phyloP scores from a whole-genome alignment of 1,284 basidiomycete species.

The Pseudozyma tsukubaensis region DNA sequence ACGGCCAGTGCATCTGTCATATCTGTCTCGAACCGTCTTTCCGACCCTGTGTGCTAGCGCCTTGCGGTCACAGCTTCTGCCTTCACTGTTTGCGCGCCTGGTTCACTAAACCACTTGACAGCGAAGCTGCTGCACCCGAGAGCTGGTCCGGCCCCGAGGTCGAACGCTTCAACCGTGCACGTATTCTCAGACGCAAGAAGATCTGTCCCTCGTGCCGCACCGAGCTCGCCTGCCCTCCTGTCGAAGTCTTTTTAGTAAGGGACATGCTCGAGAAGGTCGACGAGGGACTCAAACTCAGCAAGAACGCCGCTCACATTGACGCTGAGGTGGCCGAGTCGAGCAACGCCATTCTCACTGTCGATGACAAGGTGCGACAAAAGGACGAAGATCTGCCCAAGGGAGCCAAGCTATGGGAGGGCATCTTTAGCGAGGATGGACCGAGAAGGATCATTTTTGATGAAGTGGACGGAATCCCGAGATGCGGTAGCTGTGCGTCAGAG shows the following conservation, averaged over 20 bases:
- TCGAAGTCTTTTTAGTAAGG: conserved; percentile 60
- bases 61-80: conserved; percentile 66
- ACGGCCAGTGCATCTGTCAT: conserved; percentile 51
- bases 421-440: conserved; percentile 44
- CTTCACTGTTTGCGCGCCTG: conserved; percentile 61
- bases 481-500: conserved; percentile 60
- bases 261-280: conserved; percentile 57
- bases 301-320: conserved; percentile 19
- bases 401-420: conserved; percentile 48
- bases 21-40: conserved; percentile 59
- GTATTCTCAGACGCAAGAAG: conserved; percentile 57
- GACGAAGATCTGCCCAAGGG: conserved; percentile 49
- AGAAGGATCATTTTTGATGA: conserved; percentile 58
- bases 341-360: conserved; percentile 24
- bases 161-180: conserved; percentile 16
- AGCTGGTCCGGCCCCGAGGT: conserved; percentile 17
- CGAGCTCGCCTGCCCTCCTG: conserved; percentile 54
- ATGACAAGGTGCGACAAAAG: conserved; percentile 33
- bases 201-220: conserved; percentile 64
- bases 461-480: conserved; percentile 58
- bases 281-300: conserved; percentile 27
- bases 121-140: conserved; percentile 29
- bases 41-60: conserved; percentile 59
- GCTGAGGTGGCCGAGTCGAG: conserved; percentile 28
- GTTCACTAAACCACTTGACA: conserved; percentile 56